phyloP scores from a whole-genome alignment of 352 stramenopile species.

The Phytopythium mirpurense region DNA sequence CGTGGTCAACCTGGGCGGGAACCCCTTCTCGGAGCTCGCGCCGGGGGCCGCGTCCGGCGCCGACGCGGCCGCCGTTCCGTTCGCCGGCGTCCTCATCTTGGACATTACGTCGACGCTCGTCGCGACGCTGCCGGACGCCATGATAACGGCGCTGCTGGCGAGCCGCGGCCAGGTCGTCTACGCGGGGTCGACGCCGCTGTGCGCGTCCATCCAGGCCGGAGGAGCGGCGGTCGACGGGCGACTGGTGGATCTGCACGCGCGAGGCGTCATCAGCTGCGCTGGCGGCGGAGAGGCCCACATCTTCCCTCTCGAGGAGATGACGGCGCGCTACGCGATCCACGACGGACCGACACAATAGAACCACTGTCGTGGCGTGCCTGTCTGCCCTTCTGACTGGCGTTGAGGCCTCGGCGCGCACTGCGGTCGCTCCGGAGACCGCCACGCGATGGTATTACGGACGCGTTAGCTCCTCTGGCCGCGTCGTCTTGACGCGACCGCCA shows the following conservation, averaged over 20 bases:
- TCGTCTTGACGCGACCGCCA: not conserved
- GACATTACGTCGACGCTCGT: slow-evolving; percentile 13
- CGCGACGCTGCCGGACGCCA: slow-evolving; percentile 9
- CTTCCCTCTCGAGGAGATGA: not conserved
- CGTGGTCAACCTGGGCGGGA: slow-evolving; percentile 6
- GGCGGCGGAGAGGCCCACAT: not conserved
- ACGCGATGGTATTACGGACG: not conserved
- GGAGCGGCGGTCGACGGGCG: not conserved
- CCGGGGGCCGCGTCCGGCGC: slow-evolving; percentile 7
- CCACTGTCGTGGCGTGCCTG: too few species aligned
- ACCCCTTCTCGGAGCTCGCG: slow-evolving; percentile 21
- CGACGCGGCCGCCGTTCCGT: slow-evolving; percentile 6
- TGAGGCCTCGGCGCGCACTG: too few species aligned
- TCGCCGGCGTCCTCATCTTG: slow-evolving; percentile 6
- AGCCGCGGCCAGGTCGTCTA: not conserved
- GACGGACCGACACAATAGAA: not conserved
- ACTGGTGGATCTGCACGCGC: not conserved
- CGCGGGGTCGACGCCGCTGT: not conserved
- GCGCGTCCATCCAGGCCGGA: not conserved
- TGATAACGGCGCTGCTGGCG: not conserved
- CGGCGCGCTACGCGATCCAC: not conserved
- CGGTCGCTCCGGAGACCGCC: not conserved
- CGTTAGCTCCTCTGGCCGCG: not conserved
- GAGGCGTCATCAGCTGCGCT: not conserved
- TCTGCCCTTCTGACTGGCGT: too few species aligned